These are phyloP conservation scores for Panicum virgatum DNA, from an alignment of 202 grass and related monocot genomes.

Conservation along the genomic window DNA sequence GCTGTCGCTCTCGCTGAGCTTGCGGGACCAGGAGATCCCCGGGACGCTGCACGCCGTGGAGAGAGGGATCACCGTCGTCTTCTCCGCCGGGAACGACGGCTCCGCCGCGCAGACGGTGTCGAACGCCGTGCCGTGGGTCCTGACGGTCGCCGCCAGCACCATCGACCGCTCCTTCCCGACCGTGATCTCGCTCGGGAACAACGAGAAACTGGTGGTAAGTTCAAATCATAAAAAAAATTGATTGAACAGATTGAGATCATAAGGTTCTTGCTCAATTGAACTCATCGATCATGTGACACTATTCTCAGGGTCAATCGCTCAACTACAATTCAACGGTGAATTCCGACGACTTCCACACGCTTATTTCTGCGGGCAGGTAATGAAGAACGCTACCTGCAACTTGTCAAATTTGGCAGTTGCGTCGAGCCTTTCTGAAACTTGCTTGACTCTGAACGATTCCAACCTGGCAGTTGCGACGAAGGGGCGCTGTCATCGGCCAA, in stretches of 20 bases:
- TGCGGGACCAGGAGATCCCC: neutral
- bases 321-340: neutral
- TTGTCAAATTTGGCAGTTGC: neutral
- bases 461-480: conserved; percentile 1
- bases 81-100: conserved; percentile 11
- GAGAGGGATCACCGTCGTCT: conserved; percentile 42
- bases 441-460: neutral
- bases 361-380: conserved; percentile 5
- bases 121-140: conserved; percentile 55
- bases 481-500: neutral
- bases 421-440: neutral
- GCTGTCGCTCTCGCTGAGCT: conserved; percentile 19
- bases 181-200: conserved; percentile 36
- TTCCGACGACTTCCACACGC: neutral
- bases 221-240: too few relatives aligned
- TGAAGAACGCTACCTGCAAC: neutral
- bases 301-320: conserved; percentile 43
- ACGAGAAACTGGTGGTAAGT: conserved; percentile 46
- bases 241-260: too few relatives aligned
- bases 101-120: neutral
- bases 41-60: conserved; percentile 45
- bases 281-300: too few relatives aligned
- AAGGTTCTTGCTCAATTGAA: too few relatives aligned
- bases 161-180: conserved; percentile 60
- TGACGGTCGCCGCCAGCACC: conserved; percentile 55